Evolutionary conservation across 108 stramenopile species (phyloP).

Genomic region (Hondaea fermentalgiana): DNA sequence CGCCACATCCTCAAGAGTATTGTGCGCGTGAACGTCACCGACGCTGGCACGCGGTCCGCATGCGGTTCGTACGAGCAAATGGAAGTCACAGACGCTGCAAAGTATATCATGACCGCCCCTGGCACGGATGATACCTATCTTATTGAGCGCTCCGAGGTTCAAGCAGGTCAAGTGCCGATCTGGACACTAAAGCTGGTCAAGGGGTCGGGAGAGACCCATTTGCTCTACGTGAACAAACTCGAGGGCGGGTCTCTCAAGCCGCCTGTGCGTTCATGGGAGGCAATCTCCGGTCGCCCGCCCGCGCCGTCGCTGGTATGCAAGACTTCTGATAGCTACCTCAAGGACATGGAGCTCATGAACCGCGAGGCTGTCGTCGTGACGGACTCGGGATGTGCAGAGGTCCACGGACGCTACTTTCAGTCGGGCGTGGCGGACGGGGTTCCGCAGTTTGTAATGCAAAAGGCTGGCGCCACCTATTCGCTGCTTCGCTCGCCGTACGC

Average conservation of each 20-base stretch:
- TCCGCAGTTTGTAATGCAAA: not conserved
- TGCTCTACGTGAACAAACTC: not conserved
- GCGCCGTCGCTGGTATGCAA: not conserved
- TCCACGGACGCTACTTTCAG: not conserved
- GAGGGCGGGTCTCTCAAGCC: not conserved
- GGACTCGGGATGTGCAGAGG: not conserved
- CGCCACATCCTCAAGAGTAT: not conserved
- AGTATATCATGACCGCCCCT: not conserved
- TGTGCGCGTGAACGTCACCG: not conserved
- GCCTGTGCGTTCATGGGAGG: not conserved
- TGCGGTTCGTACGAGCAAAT: not conserved
- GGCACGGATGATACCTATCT: not conserved
- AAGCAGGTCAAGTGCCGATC: not conserved
- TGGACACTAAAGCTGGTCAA: not conserved
- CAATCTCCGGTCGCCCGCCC: not conserved
- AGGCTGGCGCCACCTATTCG: not conserved
- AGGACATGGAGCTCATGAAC: not conserved
- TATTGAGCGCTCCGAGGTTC: not conserved
- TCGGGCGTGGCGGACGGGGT: not conserved
- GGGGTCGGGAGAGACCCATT: not conserved
- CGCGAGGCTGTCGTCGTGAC: constrained; percentile 6
- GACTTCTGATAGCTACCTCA: not conserved
- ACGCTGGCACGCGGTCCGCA: not conserved
- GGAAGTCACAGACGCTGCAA: not conserved
- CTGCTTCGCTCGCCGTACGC: not conserved